Evolutionary conservation across 2,329 filamentous ascomycete species (phyloP), one percentile per base, ranked within the genome.

Genomic region (Claviceps sp.): DNA sequence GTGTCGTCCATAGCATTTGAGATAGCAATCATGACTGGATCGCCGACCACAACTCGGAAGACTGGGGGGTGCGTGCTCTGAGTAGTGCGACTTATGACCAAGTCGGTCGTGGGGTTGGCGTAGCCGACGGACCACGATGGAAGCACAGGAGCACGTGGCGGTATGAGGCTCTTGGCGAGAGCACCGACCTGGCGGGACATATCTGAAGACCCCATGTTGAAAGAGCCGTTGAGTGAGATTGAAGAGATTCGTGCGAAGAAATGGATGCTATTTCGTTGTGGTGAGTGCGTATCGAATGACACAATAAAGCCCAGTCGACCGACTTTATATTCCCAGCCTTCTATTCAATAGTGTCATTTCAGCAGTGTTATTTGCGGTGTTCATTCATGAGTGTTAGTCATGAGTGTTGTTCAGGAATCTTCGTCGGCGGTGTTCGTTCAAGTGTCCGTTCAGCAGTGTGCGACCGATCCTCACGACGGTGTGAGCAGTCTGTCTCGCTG

Each of bases 1-100:
- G 24, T 69, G 47, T 75, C 73, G 43, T 62, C 57, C 22, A 57
- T 56, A 9, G 65, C 64, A 75, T 82, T 85, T 53, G 76, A 70
- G 38, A 86, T 67, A 20, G 83, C 79, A 42, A 74, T 70, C 63
- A 78, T 74, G 34, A 81, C 77, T 1, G 81, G 80, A 60, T 85
- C 81, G 14, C 74, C 77, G 11, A 69, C 62, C 50, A 74, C 73
- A 22, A 84, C 71, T 50, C 66, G 70, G 55, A 80, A 78, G 16
- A 62, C 57, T 0, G 77, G 76, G 18, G 71, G 70, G 24, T 62
- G 62, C 30, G 63, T 67, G 50, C 60, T 62, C 24, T 60, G 54
- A 43, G 52, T 69, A 56, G 64, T 66, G 13, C 69, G 63, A 49
- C 59, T 60, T 34, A 72, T 65, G 34, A 62, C 57, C 56, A 78